phyloP scores from a whole-genome alignment of 257 asterid species.

The Jacaranda copaia region DNA sequence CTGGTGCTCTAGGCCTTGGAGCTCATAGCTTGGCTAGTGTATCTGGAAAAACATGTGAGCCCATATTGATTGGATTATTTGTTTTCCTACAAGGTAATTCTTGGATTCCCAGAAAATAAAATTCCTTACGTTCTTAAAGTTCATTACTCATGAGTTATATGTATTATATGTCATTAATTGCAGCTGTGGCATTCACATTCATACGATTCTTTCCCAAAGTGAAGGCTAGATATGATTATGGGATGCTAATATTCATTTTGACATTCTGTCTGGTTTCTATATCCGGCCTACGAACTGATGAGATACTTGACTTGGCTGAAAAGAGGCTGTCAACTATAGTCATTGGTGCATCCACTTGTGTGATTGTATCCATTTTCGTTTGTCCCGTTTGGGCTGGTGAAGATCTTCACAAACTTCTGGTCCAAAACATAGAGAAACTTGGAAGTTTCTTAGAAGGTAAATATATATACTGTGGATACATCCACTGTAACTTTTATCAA shows the following conservation, averaged over 20 bases:
- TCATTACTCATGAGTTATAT: not conserved
- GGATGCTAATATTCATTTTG: conserved; percentile 70
- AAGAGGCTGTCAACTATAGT: conserved; percentile 64
- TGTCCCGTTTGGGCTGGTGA: conserved; percentile 88
- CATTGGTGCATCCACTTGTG: conserved; percentile 68
- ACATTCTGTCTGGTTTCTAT: conserved; percentile 73
- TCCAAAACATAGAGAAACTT: conserved; percentile 59
- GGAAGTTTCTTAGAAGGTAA: conserved; percentile 69
- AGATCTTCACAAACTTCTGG: conserved; percentile 74
- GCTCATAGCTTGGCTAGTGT: conserved; percentile 66
- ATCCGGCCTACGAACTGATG: conserved; percentile 63
- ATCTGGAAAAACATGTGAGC: conserved; percentile 65
- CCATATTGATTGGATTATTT: conserved; percentile 65
- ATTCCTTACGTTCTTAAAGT: not conserved
- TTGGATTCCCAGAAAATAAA: not conserved
- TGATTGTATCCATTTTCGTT: conserved; percentile 59
- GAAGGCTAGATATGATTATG: conserved; percentile 87
- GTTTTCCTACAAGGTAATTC: conserved; percentile 73
- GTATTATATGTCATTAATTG: conserved; percentile 10
- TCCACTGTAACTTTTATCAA: not conserved
- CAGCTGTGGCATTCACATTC: conserved; percentile 75
- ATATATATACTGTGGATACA: not conserved
- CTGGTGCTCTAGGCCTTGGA: conserved; percentile 76
- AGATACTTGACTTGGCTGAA: conserved; percentile 59
- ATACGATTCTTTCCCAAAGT: conserved; percentile 70